Percentiles rank a stretch among this genome's conserved stretches.
Conservation (phyloP, 768 basidiomycete genomes). For the Pleurotus eryngii region DNA sequence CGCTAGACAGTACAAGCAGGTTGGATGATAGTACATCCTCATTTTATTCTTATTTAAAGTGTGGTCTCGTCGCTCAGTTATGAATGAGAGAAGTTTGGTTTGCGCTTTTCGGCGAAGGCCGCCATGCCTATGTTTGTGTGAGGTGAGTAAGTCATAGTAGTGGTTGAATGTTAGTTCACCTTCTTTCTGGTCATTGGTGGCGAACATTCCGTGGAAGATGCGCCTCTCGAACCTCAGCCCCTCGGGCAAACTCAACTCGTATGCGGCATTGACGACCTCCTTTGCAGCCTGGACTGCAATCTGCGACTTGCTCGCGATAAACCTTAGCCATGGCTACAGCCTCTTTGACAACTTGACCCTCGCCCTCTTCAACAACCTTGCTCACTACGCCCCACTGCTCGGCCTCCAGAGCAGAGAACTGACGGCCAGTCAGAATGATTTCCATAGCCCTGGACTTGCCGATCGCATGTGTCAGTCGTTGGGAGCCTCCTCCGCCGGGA, state of each 20-base stretch:
- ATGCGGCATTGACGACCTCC: slow-evolving; percentile 92
- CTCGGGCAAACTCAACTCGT: slow-evolving; percentile 76
- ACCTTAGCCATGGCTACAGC: slow-evolving; percentile 75
- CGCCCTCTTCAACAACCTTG: slow-evolving; percentile 71
- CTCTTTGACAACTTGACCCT: slow-evolving; percentile 81
- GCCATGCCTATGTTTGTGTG: slow-evolving; percentile 66
- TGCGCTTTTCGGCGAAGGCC: slow-evolving; percentile 93
- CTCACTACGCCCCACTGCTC: slow-evolving; percentile 86
- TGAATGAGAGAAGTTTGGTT: slow-evolving; percentile 73
- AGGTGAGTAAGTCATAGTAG: slow-evolving; percentile 8
- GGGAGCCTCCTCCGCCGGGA: slow-evolving; percentile 92
- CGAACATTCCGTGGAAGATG: slow-evolving; percentile 89
- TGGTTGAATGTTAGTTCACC: slow-evolving; percentile 44
- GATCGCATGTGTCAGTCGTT: slow-evolving; percentile 79
- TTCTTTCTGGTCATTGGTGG: slow-evolving; percentile 94
- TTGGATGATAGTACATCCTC: too few species aligned
- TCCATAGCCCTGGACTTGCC: slow-evolving; percentile 97
- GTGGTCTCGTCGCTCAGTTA: slow-evolving; percentile 14
- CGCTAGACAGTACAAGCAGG: too few species aligned
- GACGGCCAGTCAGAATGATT: slow-evolving; percentile 84
- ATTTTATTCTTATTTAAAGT: too few species aligned
- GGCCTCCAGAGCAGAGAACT: slow-evolving; percentile 77
- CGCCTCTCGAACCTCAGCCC: slow-evolving; percentile 86
- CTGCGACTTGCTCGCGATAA: slow-evolving; percentile 77
- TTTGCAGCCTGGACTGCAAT: slow-evolving; percentile 85